Percentiles rank a stretch among this genome's conserved stretches.
These are phyloP conservation scores for Hippophae tibetana DNA, from an alignment of 306 rosid genomes.

Conservation along the genomic window DNA sequence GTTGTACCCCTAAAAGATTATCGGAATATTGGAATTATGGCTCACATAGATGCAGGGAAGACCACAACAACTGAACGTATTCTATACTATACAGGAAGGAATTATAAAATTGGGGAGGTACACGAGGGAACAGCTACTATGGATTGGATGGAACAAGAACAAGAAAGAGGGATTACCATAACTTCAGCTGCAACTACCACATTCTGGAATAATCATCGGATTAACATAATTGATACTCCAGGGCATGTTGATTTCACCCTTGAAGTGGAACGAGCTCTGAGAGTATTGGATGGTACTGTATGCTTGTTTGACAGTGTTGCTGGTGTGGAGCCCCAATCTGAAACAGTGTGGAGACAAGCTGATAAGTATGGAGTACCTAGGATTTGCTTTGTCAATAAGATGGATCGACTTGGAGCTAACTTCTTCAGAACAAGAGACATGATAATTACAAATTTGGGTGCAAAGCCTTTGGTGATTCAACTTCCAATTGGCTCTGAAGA, in stretches of 20 bases:
- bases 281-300: slow-evolving; percentile 96
- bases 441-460: slow-evolving; percentile 89
- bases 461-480: slow-evolving; percentile 87
- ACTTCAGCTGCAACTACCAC: slow-evolving; percentile 99
- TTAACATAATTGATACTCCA: slow-evolving; percentile 94
- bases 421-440: slow-evolving; percentile 90
- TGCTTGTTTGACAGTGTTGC: slow-evolving; percentile 98
- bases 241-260: slow-evolving; percentile 96
- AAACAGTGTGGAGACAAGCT: slow-evolving; percentile 98
- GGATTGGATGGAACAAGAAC: slow-evolving; percentile 99
- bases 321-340: slow-evolving; percentile 96
- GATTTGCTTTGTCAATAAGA: slow-evolving; percentile 89
- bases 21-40: slow-evolving; percentile 95
- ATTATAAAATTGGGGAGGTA: slow-evolving; percentile 95
- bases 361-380: slow-evolving; percentile 93
- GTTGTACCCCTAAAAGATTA: slow-evolving; percentile 61
- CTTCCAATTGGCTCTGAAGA: slow-evolving; percentile 88
- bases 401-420: slow-evolving; percentile 98
- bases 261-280: slow-evolving; percentile 92
- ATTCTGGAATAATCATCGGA: slow-evolving; percentile 83
- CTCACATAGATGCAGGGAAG: slow-evolving; percentile 96
- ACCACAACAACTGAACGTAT: slow-evolving; percentile 86
- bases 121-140: slow-evolving; percentile 96
- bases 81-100: slow-evolving; percentile 84
- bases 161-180: slow-evolving; percentile 96